These are phyloP conservation scores for Trichoderma gracile DNA, from an alignment of 2,329 filamentous ascomycete genomes.

Conservation along the genomic window DNA sequence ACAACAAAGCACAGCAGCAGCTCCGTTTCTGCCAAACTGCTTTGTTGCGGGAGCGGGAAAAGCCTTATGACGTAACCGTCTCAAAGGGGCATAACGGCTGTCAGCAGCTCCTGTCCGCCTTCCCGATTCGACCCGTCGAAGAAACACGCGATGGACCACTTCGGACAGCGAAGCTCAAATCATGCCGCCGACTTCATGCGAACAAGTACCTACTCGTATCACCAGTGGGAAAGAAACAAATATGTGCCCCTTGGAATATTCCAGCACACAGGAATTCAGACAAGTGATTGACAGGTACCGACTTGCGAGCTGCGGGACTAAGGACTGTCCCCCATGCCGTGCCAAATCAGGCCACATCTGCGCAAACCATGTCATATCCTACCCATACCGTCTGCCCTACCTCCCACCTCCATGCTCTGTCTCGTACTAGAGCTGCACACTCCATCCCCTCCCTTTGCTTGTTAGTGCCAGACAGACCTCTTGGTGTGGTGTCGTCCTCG, in stretches of 20 bases:
- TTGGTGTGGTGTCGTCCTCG: too few relatives aligned
- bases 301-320: neutral
- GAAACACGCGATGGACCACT: neutral
- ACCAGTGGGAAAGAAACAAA: neutral
- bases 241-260: neutral
- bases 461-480: too few relatives aligned
- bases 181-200: neutral
- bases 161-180: neutral
- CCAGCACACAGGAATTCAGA: neutral
- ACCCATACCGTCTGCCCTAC: neutral
- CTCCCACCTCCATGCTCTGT: neutral
- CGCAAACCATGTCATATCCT: neutral
- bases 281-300: constrained; percentile 11
- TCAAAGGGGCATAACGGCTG: constrained; percentile 17
- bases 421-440: constrained; percentile 4
- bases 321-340: neutral
- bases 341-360: neutral
- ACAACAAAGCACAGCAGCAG: constrained; percentile 1
- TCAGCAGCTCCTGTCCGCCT: constrained; percentile 11
- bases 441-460: neutral
- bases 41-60: neutral
- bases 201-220: neutral
- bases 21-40: neutral
- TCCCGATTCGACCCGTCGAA: neutral
- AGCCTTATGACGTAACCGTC: constrained; percentile 12